Conservation (phyloP, 1,139 yeast genomes). For the Lodderomyces parapsilosis region DNA sequence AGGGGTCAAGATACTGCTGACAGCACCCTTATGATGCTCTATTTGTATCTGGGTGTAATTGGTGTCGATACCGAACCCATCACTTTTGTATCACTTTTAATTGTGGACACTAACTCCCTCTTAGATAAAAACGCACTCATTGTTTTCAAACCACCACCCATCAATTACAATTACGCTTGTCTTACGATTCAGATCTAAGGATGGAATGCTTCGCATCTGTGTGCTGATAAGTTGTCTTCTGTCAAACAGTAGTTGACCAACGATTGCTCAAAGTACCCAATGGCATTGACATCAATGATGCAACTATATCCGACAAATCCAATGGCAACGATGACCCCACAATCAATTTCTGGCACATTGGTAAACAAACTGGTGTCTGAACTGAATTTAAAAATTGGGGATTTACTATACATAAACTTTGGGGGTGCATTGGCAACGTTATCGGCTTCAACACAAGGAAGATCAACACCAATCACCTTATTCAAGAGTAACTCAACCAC, state of each 20-base stretch:
- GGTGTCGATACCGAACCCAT: no score
- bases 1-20: no score
- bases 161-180: slow-evolving; percentile 11
- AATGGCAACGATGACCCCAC: slow-evolving; percentile 8
- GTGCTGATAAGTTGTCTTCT: slow-evolving; percentile 44
- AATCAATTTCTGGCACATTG: background rate
- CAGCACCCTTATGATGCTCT: no score
- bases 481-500: slow-evolving; percentile 19
- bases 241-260: slow-evolving; percentile 51
- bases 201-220: slow-evolving; percentile 78
- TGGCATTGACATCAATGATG: slow-evolving; percentile 24
- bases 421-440: slow-evolving; percentile 19
- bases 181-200: slow-evolving; percentile 76
- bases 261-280: slow-evolving; percentile 32
- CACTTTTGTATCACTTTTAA: no score
- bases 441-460: slow-evolving; percentile 47
- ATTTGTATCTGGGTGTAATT: no score
- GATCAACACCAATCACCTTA: slow-evolving; percentile 64
- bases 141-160: no score
- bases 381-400: slow-evolving; percentile 77
- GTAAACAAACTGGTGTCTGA: slow-evolving; percentile 44
- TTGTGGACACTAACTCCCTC: no score
- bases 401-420: slow-evolving; percentile 64
- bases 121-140: no score
- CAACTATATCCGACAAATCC: slow-evolving; percentile 47